These are phyloP conservation scores for Trametes pubescens DNA, from an alignment of 1,284 basidiomycete species.

Conservation along the genomic window DNA sequence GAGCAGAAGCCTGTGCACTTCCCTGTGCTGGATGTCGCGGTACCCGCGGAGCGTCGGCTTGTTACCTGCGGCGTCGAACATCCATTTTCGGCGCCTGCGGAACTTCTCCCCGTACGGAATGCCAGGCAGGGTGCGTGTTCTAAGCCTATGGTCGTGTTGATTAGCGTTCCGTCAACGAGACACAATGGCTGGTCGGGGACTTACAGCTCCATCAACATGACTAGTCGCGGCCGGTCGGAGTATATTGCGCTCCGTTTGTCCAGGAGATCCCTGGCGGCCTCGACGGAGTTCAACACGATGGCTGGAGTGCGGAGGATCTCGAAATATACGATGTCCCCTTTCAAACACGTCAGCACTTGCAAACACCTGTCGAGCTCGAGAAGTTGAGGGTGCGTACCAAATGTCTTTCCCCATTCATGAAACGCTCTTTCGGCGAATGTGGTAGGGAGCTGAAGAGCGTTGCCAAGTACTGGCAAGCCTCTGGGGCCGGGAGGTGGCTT, in stretches of 20 bases:
- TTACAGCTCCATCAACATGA: slow-evolving; percentile 41
- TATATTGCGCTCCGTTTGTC: slow-evolving; percentile 50
- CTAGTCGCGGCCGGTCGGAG: slow-evolving; percentile 45
- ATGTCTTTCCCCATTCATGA: slow-evolving; percentile 24
- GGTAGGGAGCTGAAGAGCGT: slow-evolving; percentile 1
- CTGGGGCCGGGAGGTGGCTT: background rate
- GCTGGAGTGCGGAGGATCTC: slow-evolving; percentile 43
- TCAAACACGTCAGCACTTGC: background rate
- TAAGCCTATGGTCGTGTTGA: slow-evolving; percentile 26
- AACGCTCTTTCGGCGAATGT: background rate
- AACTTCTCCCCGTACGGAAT: slow-evolving; percentile 40
- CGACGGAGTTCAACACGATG: slow-evolving; percentile 46
- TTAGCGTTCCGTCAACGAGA: no score
- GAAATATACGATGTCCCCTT: slow-evolving; percentile 6
- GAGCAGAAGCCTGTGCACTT: slow-evolving; percentile 35
- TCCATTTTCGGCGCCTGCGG: slow-evolving; percentile 42
- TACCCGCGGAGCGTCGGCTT: slow-evolving; percentile 34
- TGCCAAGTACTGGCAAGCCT: background rate
- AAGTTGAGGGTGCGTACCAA: slow-evolving; percentile 23
- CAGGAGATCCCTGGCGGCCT: slow-evolving; percentile 48
- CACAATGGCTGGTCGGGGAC: slow-evolving; percentile 2
- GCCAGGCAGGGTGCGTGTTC: slow-evolving; percentile 33
- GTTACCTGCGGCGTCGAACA: slow-evolving; percentile 39
- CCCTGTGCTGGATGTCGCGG: slow-evolving; percentile 35
- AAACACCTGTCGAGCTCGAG: no score